A percentile compares a stretch with the other conserved stretches of the same genome.
Conservation (phyloP, 345 rosid species). For the Mercurialis annua region DNA sequence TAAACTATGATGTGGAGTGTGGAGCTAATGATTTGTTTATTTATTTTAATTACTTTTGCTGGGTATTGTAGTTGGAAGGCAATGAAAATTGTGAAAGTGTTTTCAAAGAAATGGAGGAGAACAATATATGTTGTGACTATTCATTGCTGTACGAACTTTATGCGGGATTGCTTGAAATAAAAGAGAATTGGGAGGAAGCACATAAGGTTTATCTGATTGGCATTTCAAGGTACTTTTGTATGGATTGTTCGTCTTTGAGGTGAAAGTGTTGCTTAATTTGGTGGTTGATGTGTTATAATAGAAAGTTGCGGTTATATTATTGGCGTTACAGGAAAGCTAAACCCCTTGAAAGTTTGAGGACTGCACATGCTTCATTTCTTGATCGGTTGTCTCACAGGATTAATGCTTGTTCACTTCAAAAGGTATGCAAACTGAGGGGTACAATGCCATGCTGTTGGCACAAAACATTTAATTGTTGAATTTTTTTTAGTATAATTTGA, state of each 20-base stretch:
- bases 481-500: neutral
- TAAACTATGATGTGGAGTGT: neutral
- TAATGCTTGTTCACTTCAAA: slow-evolving; percentile 36
- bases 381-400: slow-evolving; percentile 61
- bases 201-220: slow-evolving; percentile 63
- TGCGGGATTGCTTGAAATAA: slow-evolving; percentile 72
- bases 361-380: slow-evolving; percentile 52
- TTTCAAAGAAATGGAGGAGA: slow-evolving; percentile 57
- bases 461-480: neutral
- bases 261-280: neutral
- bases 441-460: neutral
- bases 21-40: neutral
- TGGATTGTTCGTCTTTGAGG: neutral
- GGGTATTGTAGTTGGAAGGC: slow-evolving; percentile 54
- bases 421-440: slow-evolving; percentile 37
- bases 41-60: slow-evolving; percentile 6
- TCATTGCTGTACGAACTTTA: slow-evolving; percentile 72
- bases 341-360: slow-evolving; percentile 64
- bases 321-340: slow-evolving; percentile 50
- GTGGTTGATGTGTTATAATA: slow-evolving; percentile 14
- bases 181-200: slow-evolving; percentile 66
- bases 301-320: neutral
- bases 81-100: slow-evolving; percentile 52
- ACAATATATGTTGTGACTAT: slow-evolving; percentile 40
- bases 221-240: slow-evolving; percentile 49